A percentile compares a stretch with the other conserved stretches of the same genome.
These are phyloP conservation scores for Glebionis coronaria DNA, from an alignment of 129 eudicot species.

Conservation along the genomic window DNA sequence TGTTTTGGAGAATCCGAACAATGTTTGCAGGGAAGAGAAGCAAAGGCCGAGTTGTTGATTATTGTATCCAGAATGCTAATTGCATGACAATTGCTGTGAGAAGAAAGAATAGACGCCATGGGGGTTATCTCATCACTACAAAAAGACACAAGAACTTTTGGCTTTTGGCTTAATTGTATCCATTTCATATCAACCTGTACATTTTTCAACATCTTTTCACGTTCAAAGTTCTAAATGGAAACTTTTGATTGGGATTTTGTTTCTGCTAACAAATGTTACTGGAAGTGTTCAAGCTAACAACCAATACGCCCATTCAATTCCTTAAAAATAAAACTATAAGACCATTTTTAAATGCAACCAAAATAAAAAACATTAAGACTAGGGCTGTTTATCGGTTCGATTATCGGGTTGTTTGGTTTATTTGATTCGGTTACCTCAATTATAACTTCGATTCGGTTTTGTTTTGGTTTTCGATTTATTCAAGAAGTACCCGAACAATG, in stretches of 20 bases:
- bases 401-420: too few relatives aligned
- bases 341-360: too few relatives aligned
- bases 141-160: conserved; percentile 77
- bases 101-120: conserved; percentile 59
- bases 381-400: too few relatives aligned
- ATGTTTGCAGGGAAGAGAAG: conserved; percentile 53
- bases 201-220: conserved; percentile 1
- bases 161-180: conserved; percentile 58
- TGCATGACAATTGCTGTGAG: conserved; percentile 80
- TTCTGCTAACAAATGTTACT: too few relatives aligned
- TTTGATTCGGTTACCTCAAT: too few relatives aligned
- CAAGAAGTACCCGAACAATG: too few relatives aligned
- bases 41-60: conserved; percentile 40
- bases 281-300: too few relatives aligned
- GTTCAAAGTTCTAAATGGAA: background rate
- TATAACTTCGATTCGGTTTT: too few relatives aligned
- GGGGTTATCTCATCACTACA: conserved; percentile 76
- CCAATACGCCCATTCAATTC: too few relatives aligned
- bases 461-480: too few relatives aligned
- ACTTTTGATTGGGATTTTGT: background rate
- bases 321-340: too few relatives aligned
- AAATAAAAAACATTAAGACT: too few relatives aligned
- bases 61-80: conserved; percentile 57
- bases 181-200: conserved; percentile 6
- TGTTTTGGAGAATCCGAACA: conserved; percentile 50